phyloP scores from a whole-genome alignment of 305 asterid species.

The Andrographis paniculata region DNA sequence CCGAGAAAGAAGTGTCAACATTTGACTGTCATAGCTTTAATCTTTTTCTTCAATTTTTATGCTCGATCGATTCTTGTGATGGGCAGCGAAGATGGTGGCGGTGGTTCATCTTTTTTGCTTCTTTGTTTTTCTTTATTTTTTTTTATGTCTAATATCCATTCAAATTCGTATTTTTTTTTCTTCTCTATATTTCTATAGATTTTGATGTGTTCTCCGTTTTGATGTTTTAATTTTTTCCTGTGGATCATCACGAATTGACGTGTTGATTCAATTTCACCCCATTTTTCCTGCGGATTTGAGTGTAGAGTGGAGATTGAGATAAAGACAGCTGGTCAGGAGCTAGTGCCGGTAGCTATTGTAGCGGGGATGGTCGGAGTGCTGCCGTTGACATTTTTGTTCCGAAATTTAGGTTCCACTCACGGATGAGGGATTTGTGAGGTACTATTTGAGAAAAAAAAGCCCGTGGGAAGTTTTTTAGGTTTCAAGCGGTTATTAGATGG shows the following conservation, averaged over 20 bases:
- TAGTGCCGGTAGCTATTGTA: conserved; percentile 22
- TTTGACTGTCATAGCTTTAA: no score
- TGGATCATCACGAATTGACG: no score
- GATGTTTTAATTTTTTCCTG: background rate
- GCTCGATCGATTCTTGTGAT: no score
- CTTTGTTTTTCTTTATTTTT: conserved; percentile 17
- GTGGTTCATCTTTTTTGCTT: no score
- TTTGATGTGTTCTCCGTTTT: background rate
- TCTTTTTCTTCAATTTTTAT: no score
- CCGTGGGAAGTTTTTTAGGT: conserved; percentile 52
- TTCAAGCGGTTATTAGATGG: conserved; percentile 57
- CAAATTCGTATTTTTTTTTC: conserved; percentile 11
- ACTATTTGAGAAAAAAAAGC: conserved; percentile 60
- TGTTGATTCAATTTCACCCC: conserved; percentile 2
- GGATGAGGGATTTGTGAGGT: conserved; percentile 67
- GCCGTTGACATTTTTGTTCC: conserved; percentile 61
- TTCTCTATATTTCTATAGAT: background rate
- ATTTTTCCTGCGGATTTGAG: background rate
- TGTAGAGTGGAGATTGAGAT: conserved; percentile 25
- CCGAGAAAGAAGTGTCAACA: no score
- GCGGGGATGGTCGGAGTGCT: conserved; percentile 22
- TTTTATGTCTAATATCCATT: conserved; percentile 37
- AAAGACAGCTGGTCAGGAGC: no score
- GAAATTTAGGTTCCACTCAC: conserved; percentile 83
- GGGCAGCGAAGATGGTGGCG: no score